Evolutionary conservation across 75 land plant species (phyloP), one percentile per base, ranked within the genome.

Genomic region (Azolla pinnata): DNA sequence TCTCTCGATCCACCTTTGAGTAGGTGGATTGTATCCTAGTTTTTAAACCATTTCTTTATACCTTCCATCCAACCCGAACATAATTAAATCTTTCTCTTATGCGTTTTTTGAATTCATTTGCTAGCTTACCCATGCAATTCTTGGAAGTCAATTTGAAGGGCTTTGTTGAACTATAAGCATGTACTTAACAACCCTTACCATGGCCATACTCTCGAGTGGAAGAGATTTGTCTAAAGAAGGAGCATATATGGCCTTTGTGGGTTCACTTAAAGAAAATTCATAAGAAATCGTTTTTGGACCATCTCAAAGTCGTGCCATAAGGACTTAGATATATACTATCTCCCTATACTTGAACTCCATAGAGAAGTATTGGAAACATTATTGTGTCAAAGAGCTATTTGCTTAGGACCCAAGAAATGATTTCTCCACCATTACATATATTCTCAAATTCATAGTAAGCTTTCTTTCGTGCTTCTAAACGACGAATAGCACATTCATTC

Each of bases 251-350:
- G 50, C 19, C 20, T 47, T 47, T 47, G 50, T 12, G 20, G 10
- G 4, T 9, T 47, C 20, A 7, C 50, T 47, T 47, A 3, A 20
- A 47, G 50, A 20, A 47, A 47, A 18, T 47, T 47, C 19, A 20
- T 47, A 47, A 47, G 10, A 20, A 47, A 47, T 7, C 50, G 18
- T 47, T 47, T 47, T 47, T 47, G 50, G 50, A 47, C 50, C 10
- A 3, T 20, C 19, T 47, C 18, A 47, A 47, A 47, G 4, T 47
- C 18, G 20, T 47, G 10, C 50, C 50, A 47, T 12, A 20, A 12
- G 18, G 50, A 47, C 20, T 4, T 12, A 47, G 50, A 47, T 3
- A 18, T 47, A 18, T n/a, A n/a, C n/a, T n/a, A n/a, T n/a, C n/a
- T n/a, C n/a, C n/a, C 14, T 7, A 38, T 7, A 7, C 14, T 7